Conservation (phyloP, 2,329 filamentous ascomycete genomes). For the Talaromyces sp. region DNA sequence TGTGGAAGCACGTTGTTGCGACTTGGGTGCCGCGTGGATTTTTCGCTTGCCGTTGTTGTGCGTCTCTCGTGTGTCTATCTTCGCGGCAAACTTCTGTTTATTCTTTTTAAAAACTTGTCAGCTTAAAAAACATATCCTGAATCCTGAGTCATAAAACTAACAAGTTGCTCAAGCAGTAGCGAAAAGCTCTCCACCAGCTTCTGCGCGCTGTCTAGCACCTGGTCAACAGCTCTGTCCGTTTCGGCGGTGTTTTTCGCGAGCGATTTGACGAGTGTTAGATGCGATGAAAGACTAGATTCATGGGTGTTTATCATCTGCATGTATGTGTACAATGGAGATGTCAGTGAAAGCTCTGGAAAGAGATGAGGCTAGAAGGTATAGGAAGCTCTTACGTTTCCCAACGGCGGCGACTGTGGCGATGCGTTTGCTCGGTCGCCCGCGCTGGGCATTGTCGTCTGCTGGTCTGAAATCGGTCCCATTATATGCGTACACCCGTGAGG, state of each 20-base stretch:
- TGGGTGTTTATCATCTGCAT: not conserved
- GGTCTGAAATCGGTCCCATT: not conserved
- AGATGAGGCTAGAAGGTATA: not conserved
- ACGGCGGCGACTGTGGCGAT: not conserved
- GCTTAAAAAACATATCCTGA: not conserved
- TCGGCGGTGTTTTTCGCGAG: conserved; percentile 25
- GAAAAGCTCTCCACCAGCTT: conserved; percentile 34
- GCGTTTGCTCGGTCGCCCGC: not conserved
- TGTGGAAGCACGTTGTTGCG: not conserved
- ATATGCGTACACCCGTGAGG: not conserved
- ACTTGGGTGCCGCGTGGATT: not conserved
- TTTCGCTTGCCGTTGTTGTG: not conserved
- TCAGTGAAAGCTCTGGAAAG: not conserved
- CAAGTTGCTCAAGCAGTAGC: conserved; percentile 30
- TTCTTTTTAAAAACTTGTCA: not conserved
- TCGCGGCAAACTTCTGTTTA: not conserved
- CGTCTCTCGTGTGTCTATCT: not conserved
- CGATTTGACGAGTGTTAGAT: conserved; percentile 34
- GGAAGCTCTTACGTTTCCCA: not conserved
- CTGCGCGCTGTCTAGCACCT: conserved; percentile 36
- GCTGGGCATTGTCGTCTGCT: not conserved
- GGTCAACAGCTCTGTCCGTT: conserved; percentile 26
- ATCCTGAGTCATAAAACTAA: conserved; percentile 16
- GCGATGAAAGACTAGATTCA: conserved; percentile 34
- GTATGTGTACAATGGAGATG: not conserved